Percentiles rank a stretch among this genome's conserved stretches.
phyloP scores from a whole-genome alignment of 169 alveolate genomes.

The Eimeria necatrix region DNA sequence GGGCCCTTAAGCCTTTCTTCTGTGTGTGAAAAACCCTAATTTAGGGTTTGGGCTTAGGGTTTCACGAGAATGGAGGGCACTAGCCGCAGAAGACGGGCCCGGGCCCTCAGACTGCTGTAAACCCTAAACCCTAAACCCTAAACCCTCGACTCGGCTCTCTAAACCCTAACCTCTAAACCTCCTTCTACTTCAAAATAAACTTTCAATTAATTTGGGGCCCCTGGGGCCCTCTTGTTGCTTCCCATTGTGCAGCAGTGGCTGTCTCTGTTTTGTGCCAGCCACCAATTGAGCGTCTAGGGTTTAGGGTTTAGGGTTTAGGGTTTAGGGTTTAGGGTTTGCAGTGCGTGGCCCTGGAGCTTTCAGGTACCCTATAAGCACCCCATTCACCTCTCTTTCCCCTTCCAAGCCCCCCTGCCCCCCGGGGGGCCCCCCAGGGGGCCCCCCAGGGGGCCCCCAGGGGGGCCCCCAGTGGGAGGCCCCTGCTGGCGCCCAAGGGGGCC shows the following conservation, averaged over 20 bases:
- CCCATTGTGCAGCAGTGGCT: too few relatives aligned
- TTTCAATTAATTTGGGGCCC: neutral
- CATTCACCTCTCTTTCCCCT: neutral
- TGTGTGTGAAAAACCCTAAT: too few relatives aligned
- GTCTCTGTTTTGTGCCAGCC: too few relatives aligned
- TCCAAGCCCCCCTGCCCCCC: too few relatives aligned
- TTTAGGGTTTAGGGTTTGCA: slow-evolving; percentile 52
- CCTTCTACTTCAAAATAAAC: neutral
- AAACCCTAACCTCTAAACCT: slow-evolving; percentile 36
- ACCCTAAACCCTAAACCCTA: slow-evolving; percentile 17
- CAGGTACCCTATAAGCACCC: slow-evolving; percentile 44
- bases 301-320: slow-evolving; percentile 32
- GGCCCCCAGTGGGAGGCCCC: too few relatives aligned
- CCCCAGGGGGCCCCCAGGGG: slow-evolving; percentile 11
- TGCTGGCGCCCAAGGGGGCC: neutral
- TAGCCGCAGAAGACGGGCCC: too few relatives aligned
- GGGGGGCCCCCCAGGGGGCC: too few relatives aligned
- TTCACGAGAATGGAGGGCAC: too few relatives aligned
- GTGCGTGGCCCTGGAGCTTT: neutral
- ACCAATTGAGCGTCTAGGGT: neutral
- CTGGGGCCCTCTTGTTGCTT: neutral
- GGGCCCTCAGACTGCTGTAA: too few relatives aligned
- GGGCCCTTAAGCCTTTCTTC: too few relatives aligned
- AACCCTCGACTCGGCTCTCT: neutral
- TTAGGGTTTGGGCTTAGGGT: too few relatives aligned